phyloP scores from a whole-genome alignment of 192 early-diverging fungal genomes.

The Podila horticola region DNA sequence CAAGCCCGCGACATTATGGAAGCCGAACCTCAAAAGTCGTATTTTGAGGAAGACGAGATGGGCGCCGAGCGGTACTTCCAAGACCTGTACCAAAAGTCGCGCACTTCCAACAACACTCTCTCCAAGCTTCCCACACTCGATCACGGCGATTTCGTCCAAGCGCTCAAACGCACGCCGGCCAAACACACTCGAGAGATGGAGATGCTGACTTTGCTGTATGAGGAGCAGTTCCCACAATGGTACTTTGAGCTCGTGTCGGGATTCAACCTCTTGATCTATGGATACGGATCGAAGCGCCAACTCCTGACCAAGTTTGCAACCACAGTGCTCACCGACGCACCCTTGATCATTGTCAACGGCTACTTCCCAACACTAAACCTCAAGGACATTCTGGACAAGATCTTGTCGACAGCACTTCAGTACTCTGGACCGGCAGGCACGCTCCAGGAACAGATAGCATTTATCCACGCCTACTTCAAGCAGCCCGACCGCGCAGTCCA shows the following conservation, averaged over 20 bases:
- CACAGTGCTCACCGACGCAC: slow-evolving; percentile 61
- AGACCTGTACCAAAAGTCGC: slow-evolving; percentile 63
- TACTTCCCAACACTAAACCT: slow-evolving; percentile 82
- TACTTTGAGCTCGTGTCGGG: slow-evolving; percentile 83
- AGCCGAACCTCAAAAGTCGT: slow-evolving; percentile 27
- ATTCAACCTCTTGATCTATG: slow-evolving; percentile 92
- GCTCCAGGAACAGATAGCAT: slow-evolving; percentile 72
- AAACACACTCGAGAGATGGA: slow-evolving; percentile 73
- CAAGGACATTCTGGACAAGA: slow-evolving; percentile 75
- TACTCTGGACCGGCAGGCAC: slow-evolving; percentile 57
- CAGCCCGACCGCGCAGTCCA: slow-evolving; percentile 55
- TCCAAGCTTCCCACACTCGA: slow-evolving; percentile 82
- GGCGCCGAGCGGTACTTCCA: slow-evolving; percentile 86
- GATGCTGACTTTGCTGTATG: slow-evolving; percentile 62
- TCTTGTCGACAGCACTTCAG: slow-evolving; percentile 54
- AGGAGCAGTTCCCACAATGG: slow-evolving; percentile 86
- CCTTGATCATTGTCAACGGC: slow-evolving; percentile 85
- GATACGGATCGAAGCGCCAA: slow-evolving; percentile 91
- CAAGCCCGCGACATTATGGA: not conserved
- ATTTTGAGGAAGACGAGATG: slow-evolving; percentile 56
- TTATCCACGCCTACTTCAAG: slow-evolving; percentile 73
- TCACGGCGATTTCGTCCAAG: slow-evolving; percentile 68
- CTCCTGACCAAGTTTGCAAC: slow-evolving; percentile 83
- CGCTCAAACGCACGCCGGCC: slow-evolving; percentile 60
- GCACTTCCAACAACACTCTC: slow-evolving; percentile 91